Evolutionary conservation across 108 stramenopile species (phyloP).

Genomic region (Asterionellopsis glacialis): DNA sequence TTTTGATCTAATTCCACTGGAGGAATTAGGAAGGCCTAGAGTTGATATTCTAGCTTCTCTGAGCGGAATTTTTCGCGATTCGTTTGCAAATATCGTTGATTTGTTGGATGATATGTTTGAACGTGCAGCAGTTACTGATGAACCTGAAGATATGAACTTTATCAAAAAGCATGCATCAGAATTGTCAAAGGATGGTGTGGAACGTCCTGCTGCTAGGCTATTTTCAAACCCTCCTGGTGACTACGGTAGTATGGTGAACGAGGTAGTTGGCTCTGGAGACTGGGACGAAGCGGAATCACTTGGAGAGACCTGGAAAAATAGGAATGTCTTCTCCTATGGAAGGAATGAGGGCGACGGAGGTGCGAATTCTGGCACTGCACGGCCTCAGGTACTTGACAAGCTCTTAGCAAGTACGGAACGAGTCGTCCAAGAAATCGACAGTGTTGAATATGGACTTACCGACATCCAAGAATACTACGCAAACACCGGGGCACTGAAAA

Average conservation of each 20-base stretch:
- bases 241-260: constrained; percentile 80
- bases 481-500: constrained; percentile 84
- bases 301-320: constrained; percentile 74
- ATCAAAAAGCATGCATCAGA: constrained; percentile 68
- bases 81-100: constrained; percentile 85
- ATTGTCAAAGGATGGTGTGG: constrained; percentile 49
- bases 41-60: constrained; percentile 81
- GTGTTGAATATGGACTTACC: constrained; percentile 81
- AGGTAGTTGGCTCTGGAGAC: constrained; percentile 75
- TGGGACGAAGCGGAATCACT: constrained; percentile 73
- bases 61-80: constrained; percentile 81
- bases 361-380: constrained; percentile 40
- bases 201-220: constrained; percentile 67
- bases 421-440: constrained; percentile 84
- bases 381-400: constrained; percentile 66
- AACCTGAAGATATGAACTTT: constrained; percentile 69
- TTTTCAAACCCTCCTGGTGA: constrained; percentile 81
- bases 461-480: constrained; percentile 85
- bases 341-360: constrained; percentile 56
- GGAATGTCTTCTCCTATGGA: constrained; percentile 76
- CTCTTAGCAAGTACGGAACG: constrained; percentile 76
- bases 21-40: constrained; percentile 71
- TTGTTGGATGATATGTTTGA: constrained; percentile 85
- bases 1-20: constrained; percentile 73
- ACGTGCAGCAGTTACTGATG: constrained; percentile 53